Percentiles rank a stretch among this genome's conserved stretches.
phyloP scores from a whole-genome alignment of 2,329 filamentous ascomycete genomes.

The Aphanoascus verrucosus region DNA sequence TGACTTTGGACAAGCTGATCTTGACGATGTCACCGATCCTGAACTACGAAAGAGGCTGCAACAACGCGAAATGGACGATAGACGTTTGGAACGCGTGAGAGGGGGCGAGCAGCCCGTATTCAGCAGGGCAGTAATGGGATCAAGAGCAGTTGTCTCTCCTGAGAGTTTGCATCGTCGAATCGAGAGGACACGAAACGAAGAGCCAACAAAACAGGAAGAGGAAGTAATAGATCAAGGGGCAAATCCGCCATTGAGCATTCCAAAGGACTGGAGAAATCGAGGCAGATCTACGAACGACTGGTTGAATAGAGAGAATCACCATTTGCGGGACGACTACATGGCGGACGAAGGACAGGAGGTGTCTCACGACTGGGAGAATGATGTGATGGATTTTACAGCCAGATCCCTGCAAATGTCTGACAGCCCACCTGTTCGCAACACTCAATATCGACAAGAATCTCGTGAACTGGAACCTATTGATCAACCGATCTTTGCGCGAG shows the following conservation, averaged over 20 bases:
- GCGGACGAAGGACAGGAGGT: neutral
- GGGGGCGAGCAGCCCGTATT: conserved; percentile 32
- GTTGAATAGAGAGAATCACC: conserved; percentile 25
- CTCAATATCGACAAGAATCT: conserved; percentile 21
- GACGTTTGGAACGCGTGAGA: conserved; percentile 31
- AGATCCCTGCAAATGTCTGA: conserved; percentile 24
- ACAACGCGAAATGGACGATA: conserved; percentile 31
- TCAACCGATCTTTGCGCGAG: neutral
- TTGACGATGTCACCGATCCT: conserved; percentile 27
- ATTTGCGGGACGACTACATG: conserved; percentile 18
- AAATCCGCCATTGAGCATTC: conserved; percentile 29
- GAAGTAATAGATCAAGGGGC: conserved; percentile 21
- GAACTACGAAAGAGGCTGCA: conserved; percentile 26
- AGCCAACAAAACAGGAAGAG: conserved; percentile 11
- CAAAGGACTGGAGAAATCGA: conserved; percentile 29
- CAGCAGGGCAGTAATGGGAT: conserved; percentile 29
- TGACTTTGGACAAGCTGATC: neutral
- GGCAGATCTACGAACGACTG: conserved; percentile 27
- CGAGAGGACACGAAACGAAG: conserved; percentile 16
- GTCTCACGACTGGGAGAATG: conserved; percentile 18
- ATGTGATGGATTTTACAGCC: conserved; percentile 21
- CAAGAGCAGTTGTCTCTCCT: conserved; percentile 24
- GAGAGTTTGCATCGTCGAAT: conserved; percentile 31
- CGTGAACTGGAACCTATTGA: neutral
- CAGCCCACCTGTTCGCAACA: conserved; percentile 23